Evolutionary conservation across 345 rosid species (phyloP).

Genomic region (Turritis glabra): DNA sequence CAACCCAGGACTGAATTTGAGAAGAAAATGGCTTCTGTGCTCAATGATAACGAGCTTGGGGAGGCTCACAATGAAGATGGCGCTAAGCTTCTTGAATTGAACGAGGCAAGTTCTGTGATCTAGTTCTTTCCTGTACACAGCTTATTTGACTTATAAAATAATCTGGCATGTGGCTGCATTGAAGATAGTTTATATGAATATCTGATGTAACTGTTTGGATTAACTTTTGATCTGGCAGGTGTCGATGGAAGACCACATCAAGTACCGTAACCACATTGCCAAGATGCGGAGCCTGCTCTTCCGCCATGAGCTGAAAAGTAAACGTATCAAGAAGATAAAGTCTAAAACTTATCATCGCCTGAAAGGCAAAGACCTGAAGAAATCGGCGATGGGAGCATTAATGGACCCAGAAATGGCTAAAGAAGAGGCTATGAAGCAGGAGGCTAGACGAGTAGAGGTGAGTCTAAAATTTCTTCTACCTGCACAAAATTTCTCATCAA

Average conservation of each 20-base stretch:
- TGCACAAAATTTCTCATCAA: neutral
- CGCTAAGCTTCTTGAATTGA: conserved; percentile 78
- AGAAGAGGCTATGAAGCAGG: conserved; percentile 80
- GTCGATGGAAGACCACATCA: conserved; percentile 72
- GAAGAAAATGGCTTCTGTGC: conserved; percentile 82
- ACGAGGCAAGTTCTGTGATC: conserved; percentile 54
- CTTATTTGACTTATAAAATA: neutral
- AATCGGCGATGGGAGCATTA: conserved; percentile 47
- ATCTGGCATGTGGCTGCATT: neutral
- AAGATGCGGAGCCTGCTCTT: conserved; percentile 91
- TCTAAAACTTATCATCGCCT: conserved; percentile 84
- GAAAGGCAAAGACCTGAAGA: conserved; percentile 64
- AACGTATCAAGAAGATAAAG: conserved; percentile 85
- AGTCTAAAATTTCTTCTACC: conserved; percentile 20
- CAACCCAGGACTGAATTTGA: conserved; percentile 92
- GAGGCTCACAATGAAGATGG: conserved; percentile 90
- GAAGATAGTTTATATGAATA: neutral
- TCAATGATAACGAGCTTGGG: conserved; percentile 54
- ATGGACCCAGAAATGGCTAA: conserved; percentile 87
- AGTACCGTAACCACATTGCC: conserved; percentile 58
- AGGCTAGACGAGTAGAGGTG: conserved; percentile 81
- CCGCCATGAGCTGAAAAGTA: conserved; percentile 80
- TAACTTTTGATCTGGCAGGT: conserved; percentile 48
- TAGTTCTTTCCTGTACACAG: conserved; percentile 1
- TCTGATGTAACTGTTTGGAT: conserved; percentile 11